These are phyloP conservation scores for Coniochaeta ligniaria DNA, from an alignment of 2,329 filamentous ascomycete genomes.

Conservation along the genomic window DNA sequence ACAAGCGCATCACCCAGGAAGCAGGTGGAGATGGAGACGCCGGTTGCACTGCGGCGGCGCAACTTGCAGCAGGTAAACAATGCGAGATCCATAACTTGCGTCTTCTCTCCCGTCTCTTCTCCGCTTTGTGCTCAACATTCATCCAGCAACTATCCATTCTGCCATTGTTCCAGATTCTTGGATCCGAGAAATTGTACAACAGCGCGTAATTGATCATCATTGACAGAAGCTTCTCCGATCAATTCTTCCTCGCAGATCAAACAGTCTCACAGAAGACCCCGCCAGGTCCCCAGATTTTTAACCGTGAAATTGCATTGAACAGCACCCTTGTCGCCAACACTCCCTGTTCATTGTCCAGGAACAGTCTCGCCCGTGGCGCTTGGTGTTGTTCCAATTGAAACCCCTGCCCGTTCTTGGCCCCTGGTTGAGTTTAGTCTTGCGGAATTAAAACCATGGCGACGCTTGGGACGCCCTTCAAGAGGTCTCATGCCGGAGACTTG, in stretches of 20 bases:
- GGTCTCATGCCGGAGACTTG: neutral
- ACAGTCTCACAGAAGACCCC: neutral
- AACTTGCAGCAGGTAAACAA: neutral
- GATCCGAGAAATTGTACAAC: neutral
- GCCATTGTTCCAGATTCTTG: neutral
- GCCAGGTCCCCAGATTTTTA: neutral
- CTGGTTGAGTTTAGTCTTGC: neutral
- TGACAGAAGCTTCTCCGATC: neutral
- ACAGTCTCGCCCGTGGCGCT: neutral
- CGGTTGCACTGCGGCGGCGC: neutral
- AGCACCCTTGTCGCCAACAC: neutral
- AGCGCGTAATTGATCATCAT: slow-evolving; percentile 1
- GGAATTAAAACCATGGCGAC: neutral
- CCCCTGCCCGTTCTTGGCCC: neutral
- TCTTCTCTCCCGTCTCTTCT: neutral
- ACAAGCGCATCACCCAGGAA: neutral
- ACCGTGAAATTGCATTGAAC: neutral
- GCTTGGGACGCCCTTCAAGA: neutral
- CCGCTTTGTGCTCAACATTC: neutral
- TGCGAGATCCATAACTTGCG: neutral
- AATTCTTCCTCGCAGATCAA: neutral
- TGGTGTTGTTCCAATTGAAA: neutral
- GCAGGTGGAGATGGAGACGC: neutral
- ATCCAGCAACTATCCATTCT: neutral
- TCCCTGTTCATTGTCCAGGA: neutral